These are phyloP conservation scores for Neobulgaria alba DNA, from an alignment of 2,329 filamentous ascomycete genomes.

Conservation along the genomic window DNA sequence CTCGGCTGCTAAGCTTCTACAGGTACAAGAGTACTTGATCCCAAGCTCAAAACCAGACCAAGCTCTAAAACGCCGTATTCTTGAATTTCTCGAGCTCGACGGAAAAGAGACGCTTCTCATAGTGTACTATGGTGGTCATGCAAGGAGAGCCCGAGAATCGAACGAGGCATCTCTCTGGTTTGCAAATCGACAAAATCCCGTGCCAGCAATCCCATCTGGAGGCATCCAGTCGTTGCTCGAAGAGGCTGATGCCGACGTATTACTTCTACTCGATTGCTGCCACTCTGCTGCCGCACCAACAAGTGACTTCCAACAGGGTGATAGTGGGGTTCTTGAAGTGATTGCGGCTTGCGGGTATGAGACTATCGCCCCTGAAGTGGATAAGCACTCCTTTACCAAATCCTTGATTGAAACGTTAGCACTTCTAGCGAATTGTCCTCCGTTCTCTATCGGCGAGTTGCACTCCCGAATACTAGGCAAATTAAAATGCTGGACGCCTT, in stretches of 20 bases:
- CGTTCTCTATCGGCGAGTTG: constrained; percentile 6
- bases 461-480: constrained; percentile 3
- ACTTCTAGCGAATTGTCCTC: not conserved
- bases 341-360: constrained; percentile 12
- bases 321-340: constrained; percentile 9
- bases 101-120: constrained; percentile 1
- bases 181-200: constrained; percentile 5
- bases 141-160: not conserved
- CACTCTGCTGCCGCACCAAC: constrained; percentile 6
- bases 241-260: constrained; percentile 8
- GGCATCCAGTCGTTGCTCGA: constrained; percentile 8
- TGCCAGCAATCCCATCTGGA: constrained; percentile 6
- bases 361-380: constrained; percentile 5
- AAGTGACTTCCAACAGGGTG: constrained; percentile 2
- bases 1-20: too few species aligned
- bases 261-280: constrained; percentile 8
- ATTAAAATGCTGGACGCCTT: constrained; percentile 7
- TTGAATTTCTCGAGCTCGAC: constrained; percentile 3
- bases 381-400: constrained; percentile 6
- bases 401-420: constrained; percentile 4
- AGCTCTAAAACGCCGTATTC: constrained; percentile 1
- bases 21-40: constrained; percentile 6
- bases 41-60: constrained; percentile 2
- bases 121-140: constrained; percentile 8
- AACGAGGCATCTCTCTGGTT: constrained; percentile 5